phyloP scores from a whole-genome alignment of 768 basidiomycete species.

The Tremella yokohamensis region DNA sequence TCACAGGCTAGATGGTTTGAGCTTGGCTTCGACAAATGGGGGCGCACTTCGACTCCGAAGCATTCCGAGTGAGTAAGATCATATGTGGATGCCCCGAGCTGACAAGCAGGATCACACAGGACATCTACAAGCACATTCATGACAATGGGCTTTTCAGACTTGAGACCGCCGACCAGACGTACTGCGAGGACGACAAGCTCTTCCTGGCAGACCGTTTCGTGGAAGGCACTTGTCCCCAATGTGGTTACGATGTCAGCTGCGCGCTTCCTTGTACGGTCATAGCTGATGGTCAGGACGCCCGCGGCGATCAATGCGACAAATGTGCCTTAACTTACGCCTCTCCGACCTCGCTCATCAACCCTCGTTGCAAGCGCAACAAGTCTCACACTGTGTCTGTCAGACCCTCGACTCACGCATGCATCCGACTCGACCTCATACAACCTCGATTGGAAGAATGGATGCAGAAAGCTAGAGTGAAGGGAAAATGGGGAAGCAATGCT shows the following conservation, averaged over 20 bases:
- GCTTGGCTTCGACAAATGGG: constrained; percentile 93
- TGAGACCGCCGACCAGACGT: constrained; percentile 87
- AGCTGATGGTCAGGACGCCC: constrained; percentile 66
- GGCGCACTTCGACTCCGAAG: constrained; percentile 81
- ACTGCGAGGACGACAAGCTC: constrained; percentile 87
- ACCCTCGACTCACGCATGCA: constrained; percentile 84
- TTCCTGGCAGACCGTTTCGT: constrained; percentile 94
- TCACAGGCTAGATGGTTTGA: constrained; percentile 71
- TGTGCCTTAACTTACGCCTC: constrained; percentile 84
- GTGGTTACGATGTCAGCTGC: constrained; percentile 68
- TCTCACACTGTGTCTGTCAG: constrained; percentile 71
- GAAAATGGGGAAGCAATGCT: constrained; percentile 88
- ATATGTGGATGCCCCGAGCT: neutral
- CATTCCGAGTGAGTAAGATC: constrained; percentile 71
- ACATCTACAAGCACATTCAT: constrained; percentile 78
- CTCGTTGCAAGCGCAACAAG: constrained; percentile 85
- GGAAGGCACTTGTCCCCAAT: constrained; percentile 95
- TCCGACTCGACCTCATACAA: constrained; percentile 79
- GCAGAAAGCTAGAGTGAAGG: constrained; percentile 67
- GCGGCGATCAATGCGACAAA: constrained; percentile 95
- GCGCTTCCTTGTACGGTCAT: neutral
- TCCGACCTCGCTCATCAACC: constrained; percentile 86
- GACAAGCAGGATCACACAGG: constrained; percentile 72
- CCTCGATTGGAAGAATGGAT: constrained; percentile 83
- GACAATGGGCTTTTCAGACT: constrained; percentile 72